Evolutionary conservation across 2,329 filamentous ascomycete species (phyloP).

Genomic region (Aspergillus sp.): DNA sequence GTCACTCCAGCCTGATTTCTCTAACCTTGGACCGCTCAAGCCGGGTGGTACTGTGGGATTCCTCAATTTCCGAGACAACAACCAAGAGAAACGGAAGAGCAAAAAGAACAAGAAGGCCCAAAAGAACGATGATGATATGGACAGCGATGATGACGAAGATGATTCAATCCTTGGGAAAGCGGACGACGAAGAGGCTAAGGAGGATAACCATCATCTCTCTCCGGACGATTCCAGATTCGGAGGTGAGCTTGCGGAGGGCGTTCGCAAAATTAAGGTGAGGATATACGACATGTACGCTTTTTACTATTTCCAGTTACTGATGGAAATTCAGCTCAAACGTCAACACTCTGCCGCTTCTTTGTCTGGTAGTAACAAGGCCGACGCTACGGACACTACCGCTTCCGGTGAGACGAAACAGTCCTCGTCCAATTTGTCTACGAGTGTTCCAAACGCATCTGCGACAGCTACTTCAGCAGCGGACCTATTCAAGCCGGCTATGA

Average conservation of each 20-base stretch:
- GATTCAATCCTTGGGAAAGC: constrained; percentile 56
- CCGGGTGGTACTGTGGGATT: constrained; percentile 84
- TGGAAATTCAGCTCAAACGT: constrained; percentile 51
- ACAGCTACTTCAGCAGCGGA: constrained; percentile 14
- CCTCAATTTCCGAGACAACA: constrained; percentile 72
- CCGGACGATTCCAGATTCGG: constrained; percentile 55
- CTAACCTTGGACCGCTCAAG: constrained; percentile 75
- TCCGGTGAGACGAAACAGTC: constrained; percentile 32
- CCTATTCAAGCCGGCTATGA: constrained; percentile 13
- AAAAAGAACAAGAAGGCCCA: constrained; percentile 56
- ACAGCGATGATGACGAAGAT: constrained; percentile 68
- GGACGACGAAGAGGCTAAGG: constrained; percentile 51
- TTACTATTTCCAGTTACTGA: constrained; percentile 5
- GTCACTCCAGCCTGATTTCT: constrained; percentile 77
- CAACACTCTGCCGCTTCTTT: constrained; percentile 57
- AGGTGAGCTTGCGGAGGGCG: constrained; percentile 56
- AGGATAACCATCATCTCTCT: constrained; percentile 45
- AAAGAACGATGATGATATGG: constrained; percentile 56
- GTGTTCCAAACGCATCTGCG: constrained; percentile 25
- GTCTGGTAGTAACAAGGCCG: constrained; percentile 27
- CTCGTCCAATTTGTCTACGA: constrained; percentile 26
- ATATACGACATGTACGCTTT: constrained; percentile 1
- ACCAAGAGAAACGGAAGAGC: constrained; percentile 46
- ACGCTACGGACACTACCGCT: constrained; percentile 31
- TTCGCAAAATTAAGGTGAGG: constrained; percentile 59